Percentiles rank a stretch among this genome's conserved stretches.
Evolutionary conservation across 2,329 filamentous ascomycete species (phyloP).

Genomic region (Penicillium sp.): DNA sequence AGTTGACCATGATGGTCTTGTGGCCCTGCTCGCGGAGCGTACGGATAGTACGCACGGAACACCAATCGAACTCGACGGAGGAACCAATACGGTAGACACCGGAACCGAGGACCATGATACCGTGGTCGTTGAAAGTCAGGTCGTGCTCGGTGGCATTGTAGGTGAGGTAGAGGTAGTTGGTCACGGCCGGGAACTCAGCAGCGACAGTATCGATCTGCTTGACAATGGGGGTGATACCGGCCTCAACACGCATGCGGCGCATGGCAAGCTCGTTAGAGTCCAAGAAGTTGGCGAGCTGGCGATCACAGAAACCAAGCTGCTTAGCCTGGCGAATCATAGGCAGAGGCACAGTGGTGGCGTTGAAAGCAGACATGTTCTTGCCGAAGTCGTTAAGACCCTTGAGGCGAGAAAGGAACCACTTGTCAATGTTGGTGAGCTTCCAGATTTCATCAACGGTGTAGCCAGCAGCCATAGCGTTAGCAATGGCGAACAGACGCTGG

Average conservation of each 20-base stretch:
- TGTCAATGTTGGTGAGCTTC: constrained; percentile 98
- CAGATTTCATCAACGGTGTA: constrained; percentile 97
- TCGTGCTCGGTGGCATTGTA: constrained; percentile 92
- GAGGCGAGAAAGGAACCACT: constrained; percentile 93
- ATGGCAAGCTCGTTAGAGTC: constrained; percentile 92
- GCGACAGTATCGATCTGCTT: constrained; percentile 99
- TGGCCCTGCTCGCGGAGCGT: constrained; percentile 80
- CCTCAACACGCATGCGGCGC: constrained; percentile 79
- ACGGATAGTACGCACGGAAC: constrained; percentile 89
- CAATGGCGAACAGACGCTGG: constrained; percentile 94
- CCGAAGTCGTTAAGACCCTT: constrained; percentile 89
- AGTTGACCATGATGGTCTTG: constrained; percentile 97
- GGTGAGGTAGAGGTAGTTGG: constrained; percentile 95
- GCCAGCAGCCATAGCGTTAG: constrained; percentile 92
- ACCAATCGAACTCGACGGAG: constrained; percentile 99
- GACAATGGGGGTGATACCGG: constrained; percentile 82
- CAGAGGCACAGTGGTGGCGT: constrained; percentile 65
- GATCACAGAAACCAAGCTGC: constrained; percentile 90
- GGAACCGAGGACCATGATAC: constrained; percentile 93
- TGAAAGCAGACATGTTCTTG: constrained; percentile 72
- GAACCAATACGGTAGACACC: constrained; percentile 97
- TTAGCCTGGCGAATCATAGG: constrained; percentile 80
- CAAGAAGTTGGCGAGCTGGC: constrained; percentile 91
- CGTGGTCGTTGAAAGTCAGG: constrained; percentile 80
- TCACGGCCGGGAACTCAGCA: constrained; percentile 90